Conservation (phyloP, 2,329 filamentous ascomycete species). For the Diaporthe citriasiana region DNA sequence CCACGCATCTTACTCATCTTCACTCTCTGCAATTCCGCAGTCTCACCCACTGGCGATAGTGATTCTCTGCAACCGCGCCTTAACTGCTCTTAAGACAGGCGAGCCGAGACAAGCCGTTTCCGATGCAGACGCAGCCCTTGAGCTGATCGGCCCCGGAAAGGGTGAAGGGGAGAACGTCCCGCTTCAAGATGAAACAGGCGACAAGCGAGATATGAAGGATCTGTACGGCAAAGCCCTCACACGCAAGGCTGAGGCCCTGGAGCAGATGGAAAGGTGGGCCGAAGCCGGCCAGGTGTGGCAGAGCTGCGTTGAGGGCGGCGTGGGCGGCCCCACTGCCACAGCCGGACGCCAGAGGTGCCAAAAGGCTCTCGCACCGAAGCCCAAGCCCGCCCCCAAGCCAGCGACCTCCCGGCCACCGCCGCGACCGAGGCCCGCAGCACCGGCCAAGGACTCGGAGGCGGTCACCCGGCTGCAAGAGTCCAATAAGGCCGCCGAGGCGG, state of each 20-base stretch:
- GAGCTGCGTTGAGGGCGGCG: slow-evolving; percentile 83
- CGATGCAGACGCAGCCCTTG: slow-evolving; percentile 86
- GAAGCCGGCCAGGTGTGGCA: slow-evolving; percentile 88
- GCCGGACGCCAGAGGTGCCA: slow-evolving; percentile 92
- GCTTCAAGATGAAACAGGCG: slow-evolving; percentile 71
- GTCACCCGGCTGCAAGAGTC: slow-evolving; percentile 86
- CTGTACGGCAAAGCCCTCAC: slow-evolving; percentile 94
- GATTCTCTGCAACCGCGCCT: slow-evolving; percentile 90
- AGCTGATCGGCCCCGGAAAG: slow-evolving; percentile 82
- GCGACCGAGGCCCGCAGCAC: slow-evolving; percentile 59
- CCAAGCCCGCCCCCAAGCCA: slow-evolving; percentile 56
- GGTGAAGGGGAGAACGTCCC: slow-evolving; percentile 87
- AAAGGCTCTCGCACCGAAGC: slow-evolving; percentile 82
- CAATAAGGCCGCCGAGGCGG: slow-evolving; percentile 86
- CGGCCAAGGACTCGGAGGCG: slow-evolving; percentile 76
- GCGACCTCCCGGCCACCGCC: slow-evolving; percentile 62
- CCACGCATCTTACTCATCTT: slow-evolving; percentile 84
- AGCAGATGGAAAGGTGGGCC: slow-evolving; percentile 94
- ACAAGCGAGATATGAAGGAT: slow-evolving; percentile 88
- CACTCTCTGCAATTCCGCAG: slow-evolving; percentile 80
- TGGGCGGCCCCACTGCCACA: slow-evolving; percentile 87
- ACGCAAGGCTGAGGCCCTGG: slow-evolving; percentile 94
- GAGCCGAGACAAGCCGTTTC: slow-evolving; percentile 88
- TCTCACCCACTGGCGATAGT: slow-evolving; percentile 88
- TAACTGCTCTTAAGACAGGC: slow-evolving; percentile 92